These are phyloP conservation scores for Filosporella fistucella DNA, from an alignment of 495 filamentous ascomycete species.

Conservation along the genomic window DNA sequence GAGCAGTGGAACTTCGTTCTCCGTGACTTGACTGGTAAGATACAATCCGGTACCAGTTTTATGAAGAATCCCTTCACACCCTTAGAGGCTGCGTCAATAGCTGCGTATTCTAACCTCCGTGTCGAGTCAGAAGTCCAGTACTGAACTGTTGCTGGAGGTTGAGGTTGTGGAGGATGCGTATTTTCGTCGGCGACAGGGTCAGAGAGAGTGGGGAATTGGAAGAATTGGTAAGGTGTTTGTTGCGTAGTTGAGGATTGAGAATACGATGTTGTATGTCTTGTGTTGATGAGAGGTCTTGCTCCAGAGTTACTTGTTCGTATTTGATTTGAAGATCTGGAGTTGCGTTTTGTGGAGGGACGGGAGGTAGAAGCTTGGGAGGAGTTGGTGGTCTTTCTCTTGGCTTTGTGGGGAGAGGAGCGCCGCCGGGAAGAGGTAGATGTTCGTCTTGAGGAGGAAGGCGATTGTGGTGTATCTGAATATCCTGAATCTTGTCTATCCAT, in stretches of 20 bases:
- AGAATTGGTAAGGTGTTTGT: constrained; percentile 19
- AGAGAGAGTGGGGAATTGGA: constrained; percentile 22
- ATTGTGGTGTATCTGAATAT: constrained; percentile 4
- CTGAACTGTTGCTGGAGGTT: constrained; percentile 48
- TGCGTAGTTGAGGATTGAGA: background rate
- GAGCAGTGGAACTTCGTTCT: constrained; percentile 43
- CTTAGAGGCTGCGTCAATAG: constrained; percentile 48
- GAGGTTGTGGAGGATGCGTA: constrained; percentile 3
- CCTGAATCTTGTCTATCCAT: constrained; percentile 22
- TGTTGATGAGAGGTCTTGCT: constrained; percentile 3
- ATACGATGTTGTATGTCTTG: constrained; percentile 10
- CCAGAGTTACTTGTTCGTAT: background rate
- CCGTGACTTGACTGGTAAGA: constrained; percentile 39
- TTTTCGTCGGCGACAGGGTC: background rate
- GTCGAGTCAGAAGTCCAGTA: constrained; percentile 54
- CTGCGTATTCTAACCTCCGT: constrained; percentile 50
- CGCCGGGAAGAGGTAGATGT: constrained; percentile 8
- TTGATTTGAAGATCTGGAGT: constrained; percentile 4
- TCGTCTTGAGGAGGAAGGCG: constrained; percentile 1
- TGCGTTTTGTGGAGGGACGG: constrained; percentile 13
- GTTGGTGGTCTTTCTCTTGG: constrained; percentile 4
- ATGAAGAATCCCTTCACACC: constrained; percentile 50
- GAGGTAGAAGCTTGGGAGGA: constrained; percentile 3
- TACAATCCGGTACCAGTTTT: constrained; percentile 48
- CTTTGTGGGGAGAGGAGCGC: constrained; percentile 1